phyloP scores from a whole-genome alignment of 2,329 filamentous ascomycete genomes.

The Epichloe aotearoae region DNA sequence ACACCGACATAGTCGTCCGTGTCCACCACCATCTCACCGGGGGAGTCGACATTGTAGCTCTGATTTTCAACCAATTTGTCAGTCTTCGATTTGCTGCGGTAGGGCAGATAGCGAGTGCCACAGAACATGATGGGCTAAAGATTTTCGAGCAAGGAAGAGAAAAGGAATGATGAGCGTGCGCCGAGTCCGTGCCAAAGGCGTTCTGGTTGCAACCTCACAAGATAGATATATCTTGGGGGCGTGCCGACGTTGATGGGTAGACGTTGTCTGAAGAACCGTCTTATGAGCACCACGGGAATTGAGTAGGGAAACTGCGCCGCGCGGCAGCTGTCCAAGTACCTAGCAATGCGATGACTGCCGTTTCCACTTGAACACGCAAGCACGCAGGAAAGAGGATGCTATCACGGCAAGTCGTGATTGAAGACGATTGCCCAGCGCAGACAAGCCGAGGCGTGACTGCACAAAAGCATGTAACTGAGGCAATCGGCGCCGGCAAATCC shows the following conservation, averaged over 20 bases:
- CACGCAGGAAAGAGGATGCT: neutral
- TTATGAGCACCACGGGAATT: neutral
- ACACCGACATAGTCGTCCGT: conserved; percentile 41
- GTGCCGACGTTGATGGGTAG: neutral
- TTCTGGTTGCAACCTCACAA: neutral
- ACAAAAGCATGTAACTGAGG: neutral
- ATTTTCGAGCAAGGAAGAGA: conserved; percentile 3
- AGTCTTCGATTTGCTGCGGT: conserved; percentile 11
- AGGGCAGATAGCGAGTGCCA: conserved; percentile 10
- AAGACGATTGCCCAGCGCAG: neutral
- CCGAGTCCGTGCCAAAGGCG: neutral
- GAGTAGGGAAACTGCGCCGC: neutral
- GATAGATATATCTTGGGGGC: neutral
- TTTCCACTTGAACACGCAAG: neutral
- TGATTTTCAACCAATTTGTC: conserved; percentile 17
- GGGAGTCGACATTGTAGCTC: conserved; percentile 40
- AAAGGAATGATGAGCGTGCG: conserved; percentile 6
- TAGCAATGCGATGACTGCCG: neutral
- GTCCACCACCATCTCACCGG: conserved; percentile 43
- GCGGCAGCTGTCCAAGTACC: neutral
- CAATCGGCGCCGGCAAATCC: neutral
- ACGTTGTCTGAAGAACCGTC: neutral
- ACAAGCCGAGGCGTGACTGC: neutral
- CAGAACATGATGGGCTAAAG: conserved; percentile 10
- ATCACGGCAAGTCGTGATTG: neutral